These are phyloP conservation scores for Rhododendron kiyosumense DNA, from an alignment of 148 eudicot genomes.

Conservation along the genomic window DNA sequence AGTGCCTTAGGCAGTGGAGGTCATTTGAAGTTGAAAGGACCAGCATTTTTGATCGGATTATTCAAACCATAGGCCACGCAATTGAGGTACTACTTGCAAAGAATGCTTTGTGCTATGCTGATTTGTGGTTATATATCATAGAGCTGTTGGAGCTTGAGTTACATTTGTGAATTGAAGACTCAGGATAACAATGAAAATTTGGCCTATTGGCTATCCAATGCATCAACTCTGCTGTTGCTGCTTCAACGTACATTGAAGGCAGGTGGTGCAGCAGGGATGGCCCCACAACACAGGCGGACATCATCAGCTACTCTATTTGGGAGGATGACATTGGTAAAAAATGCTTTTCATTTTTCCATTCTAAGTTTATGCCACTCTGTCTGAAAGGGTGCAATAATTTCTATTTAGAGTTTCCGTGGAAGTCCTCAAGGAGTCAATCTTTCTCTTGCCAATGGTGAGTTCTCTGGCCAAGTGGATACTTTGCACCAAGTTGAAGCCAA, in stretches of 20 bases:
- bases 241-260: conserved; percentile 79
- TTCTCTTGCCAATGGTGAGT: conserved; percentile 41
- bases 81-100: conserved; percentile 52
- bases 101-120: not conserved
- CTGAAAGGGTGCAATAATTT: not conserved
- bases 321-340: conserved; percentile 73
- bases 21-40: conserved; percentile 91
- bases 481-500: conserved; percentile 78
- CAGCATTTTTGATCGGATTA: conserved; percentile 75
- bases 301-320: conserved; percentile 67
- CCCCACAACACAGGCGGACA: conserved; percentile 65
- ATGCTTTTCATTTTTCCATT: not conserved
- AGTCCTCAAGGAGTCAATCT: conserved; percentile 62
- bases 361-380: not conserved
- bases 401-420: conserved; percentile 77
- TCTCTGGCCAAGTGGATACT: conserved; percentile 35
- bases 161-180: conserved; percentile 40
- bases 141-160: conserved; percentile 8
- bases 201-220: conserved; percentile 89
- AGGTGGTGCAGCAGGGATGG: conserved; percentile 59
- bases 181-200: conserved; percentile 73
- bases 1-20: conserved; percentile 88
- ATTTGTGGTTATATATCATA: conserved; percentile 1
- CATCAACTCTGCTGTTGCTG: conserved; percentile 67
- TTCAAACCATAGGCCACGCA: conserved; percentile 77